Percentiles rank a stretch among this genome's conserved stretches.
Conservation (phyloP, 2,329 filamentous ascomycete genomes). For the Sordariomycetes sp. region DNA sequence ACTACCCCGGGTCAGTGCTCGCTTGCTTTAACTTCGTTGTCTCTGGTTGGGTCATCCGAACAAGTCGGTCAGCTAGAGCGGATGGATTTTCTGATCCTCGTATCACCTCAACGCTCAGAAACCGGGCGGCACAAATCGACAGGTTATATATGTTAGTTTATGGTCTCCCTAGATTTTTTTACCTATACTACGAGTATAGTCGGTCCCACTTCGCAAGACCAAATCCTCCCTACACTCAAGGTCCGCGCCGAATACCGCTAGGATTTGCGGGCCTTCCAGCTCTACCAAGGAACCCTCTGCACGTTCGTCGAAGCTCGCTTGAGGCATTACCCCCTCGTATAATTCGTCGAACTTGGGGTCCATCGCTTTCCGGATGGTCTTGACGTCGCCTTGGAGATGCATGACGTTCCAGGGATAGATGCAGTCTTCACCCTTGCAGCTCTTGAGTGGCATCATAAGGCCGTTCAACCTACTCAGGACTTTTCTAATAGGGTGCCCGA, state of each 20-base stretch:
- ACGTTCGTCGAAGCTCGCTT: neutral
- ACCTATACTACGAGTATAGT: too few species aligned
- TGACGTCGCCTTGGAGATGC: conserved; percentile 38
- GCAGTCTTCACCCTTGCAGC: conserved; percentile 40
- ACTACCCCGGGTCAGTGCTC: too few species aligned
- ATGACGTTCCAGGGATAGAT: conserved; percentile 41
- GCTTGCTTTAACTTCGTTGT: too few species aligned
- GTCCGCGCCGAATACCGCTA: neutral
- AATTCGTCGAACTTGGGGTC: conserved; percentile 32
- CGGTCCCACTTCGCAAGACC: too few species aligned
- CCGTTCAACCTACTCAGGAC: conserved; percentile 40
- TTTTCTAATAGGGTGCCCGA: conserved; percentile 19
- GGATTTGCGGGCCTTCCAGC: neutral
- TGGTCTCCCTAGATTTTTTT: too few species aligned
- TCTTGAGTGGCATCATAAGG: conserved; percentile 46
- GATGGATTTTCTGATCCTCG: too few species aligned
- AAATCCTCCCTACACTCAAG: too few species aligned
- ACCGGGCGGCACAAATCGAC: too few species aligned
- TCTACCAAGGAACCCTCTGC: neutral
- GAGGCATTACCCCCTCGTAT: conserved; percentile 23
- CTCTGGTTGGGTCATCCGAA: too few species aligned
- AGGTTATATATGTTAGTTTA: too few species aligned
- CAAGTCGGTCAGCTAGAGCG: too few species aligned
- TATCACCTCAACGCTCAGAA: too few species aligned
- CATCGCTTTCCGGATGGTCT: conserved; percentile 36